Base-by-base conservation (phyloP, 164 flowering plant genomes). In the Dillenia turbinata region DNA sequence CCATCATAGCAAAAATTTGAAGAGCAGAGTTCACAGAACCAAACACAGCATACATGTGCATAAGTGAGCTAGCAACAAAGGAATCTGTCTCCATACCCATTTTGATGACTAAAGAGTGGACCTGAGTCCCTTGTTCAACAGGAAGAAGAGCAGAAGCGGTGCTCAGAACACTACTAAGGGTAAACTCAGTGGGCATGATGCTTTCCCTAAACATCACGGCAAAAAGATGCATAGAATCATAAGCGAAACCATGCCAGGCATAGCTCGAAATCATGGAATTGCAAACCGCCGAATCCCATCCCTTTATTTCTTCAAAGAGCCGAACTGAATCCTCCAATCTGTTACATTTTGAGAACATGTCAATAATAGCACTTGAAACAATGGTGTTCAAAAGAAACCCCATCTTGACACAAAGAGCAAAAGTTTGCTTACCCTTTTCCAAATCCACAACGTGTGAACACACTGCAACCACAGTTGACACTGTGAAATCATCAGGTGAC, bases 321-420 rank as follows among this genome's bases (percentile, higher is more conserved):
- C 56, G 56, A 44, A 77, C 60, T 26, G 91, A 80, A 71, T 81
- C 77, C 66, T 74, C 77, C 74, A 85, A 69, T 72, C 81, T 81
- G 83, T 78, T 64, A 82, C 91, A 88, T 73, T 83, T 84, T 64
- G 95, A 76, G 63, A 88, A 88, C 68, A 88, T 64, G 70, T 88
- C 84, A 84, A 88, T 83, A 61, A 69, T 57, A n/a, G 95, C 83
- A 72, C 95, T 77, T 26, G 77, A 70, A 57, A 88, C 78, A 69
- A 86, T 72, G 54, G 83, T 57, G 63, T 88, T 83, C 50, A 74
- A 76, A 72, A 83, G 69, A 72, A 74, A 80, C 46, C 88, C 95
- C 73, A 74, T 50, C 72, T 76, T 81, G 54, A 76, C 19, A 61
- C 81, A 83, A 13, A 75, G 59, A 73, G 79, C 79, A 65, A 86